A percentile compares a stretch with the other conserved stretches of the same genome.
Conservation (phyloP, 495 filamentous ascomycete species). For the Annulohypoxylon moriforme region DNA sequence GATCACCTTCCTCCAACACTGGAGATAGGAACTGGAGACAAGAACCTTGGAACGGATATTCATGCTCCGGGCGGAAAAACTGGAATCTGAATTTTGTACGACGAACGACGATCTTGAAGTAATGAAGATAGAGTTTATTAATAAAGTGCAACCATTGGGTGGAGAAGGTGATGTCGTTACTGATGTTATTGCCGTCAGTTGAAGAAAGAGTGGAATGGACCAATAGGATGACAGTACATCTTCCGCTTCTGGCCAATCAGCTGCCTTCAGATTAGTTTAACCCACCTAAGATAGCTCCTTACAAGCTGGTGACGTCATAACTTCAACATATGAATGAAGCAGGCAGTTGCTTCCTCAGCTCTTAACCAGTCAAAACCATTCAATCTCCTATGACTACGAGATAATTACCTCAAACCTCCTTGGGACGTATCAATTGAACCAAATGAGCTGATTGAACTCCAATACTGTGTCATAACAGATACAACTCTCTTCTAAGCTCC, state of each 20-base stretch:
- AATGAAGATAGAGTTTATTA: slow-evolving; percentile 15
- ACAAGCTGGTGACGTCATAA: slow-evolving; percentile 40
- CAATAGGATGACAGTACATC: slow-evolving; percentile 5
- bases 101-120: background rate
- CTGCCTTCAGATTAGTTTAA: slow-evolving; percentile 11
- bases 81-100: background rate
- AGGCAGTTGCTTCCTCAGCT: slow-evolving; percentile 15
- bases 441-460: slow-evolving; percentile 4
- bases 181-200: slow-evolving; percentile 32
- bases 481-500: slow-evolving; percentile 6
- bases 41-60: background rate
- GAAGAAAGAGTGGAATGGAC: slow-evolving; percentile 18
- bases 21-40: background rate
- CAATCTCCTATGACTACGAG: slow-evolving; percentile 39
- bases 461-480: slow-evolving; percentile 4
- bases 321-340: slow-evolving; percentile 21
- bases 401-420: slow-evolving; percentile 36
- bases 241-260: slow-evolving; percentile 27
- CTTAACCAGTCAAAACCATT: slow-evolving; percentile 30
- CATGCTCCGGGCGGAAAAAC: slow-evolving; percentile 1
- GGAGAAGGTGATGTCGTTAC: slow-evolving; percentile 38
- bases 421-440: slow-evolving; percentile 25
- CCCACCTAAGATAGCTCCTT: slow-evolving; percentile 21
- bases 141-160: slow-evolving; percentile 26
- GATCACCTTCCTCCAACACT: background rate